phyloP scores from a whole-genome alignment of 1,139 yeast genomes.

The Debaryomyces nepalensis region DNA sequence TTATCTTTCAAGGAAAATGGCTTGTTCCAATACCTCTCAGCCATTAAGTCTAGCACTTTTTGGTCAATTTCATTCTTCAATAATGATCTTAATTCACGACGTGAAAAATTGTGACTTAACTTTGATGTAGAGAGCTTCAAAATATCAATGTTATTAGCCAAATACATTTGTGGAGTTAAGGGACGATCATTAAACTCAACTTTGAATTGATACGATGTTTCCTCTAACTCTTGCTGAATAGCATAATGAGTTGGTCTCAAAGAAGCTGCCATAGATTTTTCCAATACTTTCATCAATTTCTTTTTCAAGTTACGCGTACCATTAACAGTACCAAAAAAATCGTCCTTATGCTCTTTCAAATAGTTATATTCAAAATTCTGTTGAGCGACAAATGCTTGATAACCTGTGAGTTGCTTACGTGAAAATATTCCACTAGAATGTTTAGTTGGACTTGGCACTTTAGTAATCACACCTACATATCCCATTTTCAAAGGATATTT shows the following conservation, averaged over 20 bases:
- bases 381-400: constrained; percentile 61
- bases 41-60: constrained; percentile 80
- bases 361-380: constrained; percentile 66
- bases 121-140: constrained; percentile 88
- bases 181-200: constrained; percentile 96
- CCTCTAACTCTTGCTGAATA: constrained; percentile 91
- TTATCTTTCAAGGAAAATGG: constrained; percentile 39
- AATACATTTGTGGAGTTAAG: constrained; percentile 89
- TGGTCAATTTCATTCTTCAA: constrained; percentile 88
- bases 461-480: constrained; percentile 94
- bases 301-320: constrained; percentile 79
- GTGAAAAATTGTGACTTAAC: constrained; percentile 78
- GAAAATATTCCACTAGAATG: constrained; percentile 33
- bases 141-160: constrained; percentile 89
- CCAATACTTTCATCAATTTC: constrained; percentile 84
- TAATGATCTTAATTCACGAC: constrained; percentile 79
- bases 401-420: constrained; percentile 41
- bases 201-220: constrained; percentile 88
- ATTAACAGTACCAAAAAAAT: constrained; percentile 66
- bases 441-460: constrained; percentile 55
- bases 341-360: constrained; percentile 63
- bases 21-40: constrained; percentile 91
- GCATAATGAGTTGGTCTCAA: constrained; percentile 85
- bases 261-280: constrained; percentile 87
- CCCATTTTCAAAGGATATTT: constrained; percentile 95